Evolutionary conservation across 345 rosid species (phyloP).

Genomic region (Abelmoschus esculentus): DNA sequence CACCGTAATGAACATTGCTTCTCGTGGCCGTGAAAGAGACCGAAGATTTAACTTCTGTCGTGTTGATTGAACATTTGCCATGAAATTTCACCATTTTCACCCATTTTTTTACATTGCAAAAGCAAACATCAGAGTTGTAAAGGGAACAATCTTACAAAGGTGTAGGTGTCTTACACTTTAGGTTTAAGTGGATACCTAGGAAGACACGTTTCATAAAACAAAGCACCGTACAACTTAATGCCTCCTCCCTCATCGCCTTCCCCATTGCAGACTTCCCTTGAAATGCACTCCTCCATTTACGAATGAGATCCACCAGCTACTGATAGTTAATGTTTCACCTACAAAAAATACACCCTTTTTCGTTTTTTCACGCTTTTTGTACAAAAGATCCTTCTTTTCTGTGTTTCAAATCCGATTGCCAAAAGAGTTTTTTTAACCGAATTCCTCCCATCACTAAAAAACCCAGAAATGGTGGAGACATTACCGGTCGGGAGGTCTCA

Average conservation of each 20-base stretch:
- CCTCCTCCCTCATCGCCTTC: background rate
- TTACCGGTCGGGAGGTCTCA: conserved; percentile 40
- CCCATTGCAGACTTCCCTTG: conserved; percentile 16
- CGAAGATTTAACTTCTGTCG: too few relatives aligned
- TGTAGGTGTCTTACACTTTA: too few relatives aligned
- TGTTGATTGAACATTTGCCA: too few relatives aligned
- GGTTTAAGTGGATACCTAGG: too few relatives aligned
- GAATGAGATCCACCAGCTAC: conserved; percentile 14
- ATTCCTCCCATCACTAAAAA: background rate
- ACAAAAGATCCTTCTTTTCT: background rate
- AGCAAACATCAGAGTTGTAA: too few relatives aligned
- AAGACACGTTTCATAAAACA: too few relatives aligned
- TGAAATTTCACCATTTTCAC: too few relatives aligned
- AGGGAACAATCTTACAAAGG: too few relatives aligned
- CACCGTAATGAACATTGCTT: too few relatives aligned
- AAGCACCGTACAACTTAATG: too few relatives aligned
- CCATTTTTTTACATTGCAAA: too few relatives aligned
- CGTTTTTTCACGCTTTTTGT: background rate
- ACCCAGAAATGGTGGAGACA: conserved; percentile 48
- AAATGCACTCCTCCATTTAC: conserved; percentile 14
- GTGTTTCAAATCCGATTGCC: background rate
- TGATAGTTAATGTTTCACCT: conserved; percentile 28
- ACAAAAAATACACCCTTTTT: background rate
- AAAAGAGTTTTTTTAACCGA: background rate
- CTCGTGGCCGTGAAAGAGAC: too few relatives aligned